Evolutionary conservation across 345 rosid species (phyloP).

Genomic region (Adansonia digitata): DNA sequence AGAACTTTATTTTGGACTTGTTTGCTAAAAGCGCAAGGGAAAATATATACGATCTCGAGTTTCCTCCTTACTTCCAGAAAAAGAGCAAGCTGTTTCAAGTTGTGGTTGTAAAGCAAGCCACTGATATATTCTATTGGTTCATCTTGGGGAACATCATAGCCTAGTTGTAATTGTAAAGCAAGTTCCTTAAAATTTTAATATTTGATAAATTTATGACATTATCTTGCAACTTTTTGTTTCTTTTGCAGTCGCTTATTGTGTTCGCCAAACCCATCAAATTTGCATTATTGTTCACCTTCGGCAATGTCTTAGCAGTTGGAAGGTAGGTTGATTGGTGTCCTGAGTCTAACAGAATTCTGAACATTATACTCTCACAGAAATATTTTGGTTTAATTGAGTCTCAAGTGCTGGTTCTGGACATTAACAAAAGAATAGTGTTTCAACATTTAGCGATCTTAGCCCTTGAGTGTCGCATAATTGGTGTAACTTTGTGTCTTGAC

Average conservation of each 20-base stretch:
- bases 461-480: not conserved
- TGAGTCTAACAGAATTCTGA: not conserved
- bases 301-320: conserved; percentile 87
- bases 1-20: not conserved
- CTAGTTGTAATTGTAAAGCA: not conserved
- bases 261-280: conserved; percentile 76
- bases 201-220: not conserved
- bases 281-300: conserved; percentile 82
- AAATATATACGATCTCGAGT: not conserved
- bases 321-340: conserved; percentile 42
- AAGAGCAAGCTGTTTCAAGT: not conserved
- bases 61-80: not conserved
- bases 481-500: not conserved
- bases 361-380: not conserved
- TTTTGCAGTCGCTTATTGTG: conserved; percentile 75
- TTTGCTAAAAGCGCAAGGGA: not conserved
- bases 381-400: not conserved
- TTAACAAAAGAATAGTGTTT: not conserved
- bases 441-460: not conserved
- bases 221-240: conserved; percentile 11
- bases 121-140: not conserved
- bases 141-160: not conserved
- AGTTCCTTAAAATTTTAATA: not conserved
- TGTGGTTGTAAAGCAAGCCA: not conserved
- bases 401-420: not conserved